A percentile compares a stretch with the other conserved stretches of the same genome.
Conservation (phyloP, 352 stramenopile species). For the Pythium scleroteichum region DNA sequence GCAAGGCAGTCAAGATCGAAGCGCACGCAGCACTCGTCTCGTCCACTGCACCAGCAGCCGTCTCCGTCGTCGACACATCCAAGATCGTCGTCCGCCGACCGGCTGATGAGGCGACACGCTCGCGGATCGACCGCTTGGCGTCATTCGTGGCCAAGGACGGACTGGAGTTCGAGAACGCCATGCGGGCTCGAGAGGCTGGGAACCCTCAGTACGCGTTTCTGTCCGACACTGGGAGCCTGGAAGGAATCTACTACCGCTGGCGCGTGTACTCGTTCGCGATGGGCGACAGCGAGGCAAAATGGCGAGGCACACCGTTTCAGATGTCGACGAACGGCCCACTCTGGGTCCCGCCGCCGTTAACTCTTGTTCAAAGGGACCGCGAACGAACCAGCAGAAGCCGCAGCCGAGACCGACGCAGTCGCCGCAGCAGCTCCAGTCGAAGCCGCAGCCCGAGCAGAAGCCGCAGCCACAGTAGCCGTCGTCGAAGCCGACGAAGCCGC, state of each 20-base stretch:
- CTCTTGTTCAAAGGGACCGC: conserved; percentile 1
- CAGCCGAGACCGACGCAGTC: conserved; percentile 19
- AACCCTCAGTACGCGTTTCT: conserved; percentile 60
- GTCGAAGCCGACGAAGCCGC: conserved; percentile 25
- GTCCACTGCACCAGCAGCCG: conserved; percentile 2
- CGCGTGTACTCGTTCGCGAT: conserved; percentile 71
- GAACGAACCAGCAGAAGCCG: conserved; percentile 37
- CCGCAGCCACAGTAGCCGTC: conserved; percentile 24
- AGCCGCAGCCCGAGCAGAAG: conserved; percentile 19
- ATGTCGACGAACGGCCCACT: conserved; percentile 56
- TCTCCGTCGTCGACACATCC: conserved; percentile 4
- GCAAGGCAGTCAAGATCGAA: conserved; percentile 81
- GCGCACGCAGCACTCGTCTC: conserved; percentile 7
- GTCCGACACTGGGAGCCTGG: conserved; percentile 37
- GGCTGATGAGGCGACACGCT: conserved; percentile 27
- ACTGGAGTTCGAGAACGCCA: conserved; percentile 62
- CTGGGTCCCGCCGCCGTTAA: conserved; percentile 58
- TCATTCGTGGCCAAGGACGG: conserved; percentile 64
- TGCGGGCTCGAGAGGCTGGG: conserved; percentile 47
- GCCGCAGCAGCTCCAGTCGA: background rate
- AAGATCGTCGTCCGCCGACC: conserved; percentile 48
- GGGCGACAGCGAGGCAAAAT: conserved; percentile 52
- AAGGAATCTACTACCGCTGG: conserved; percentile 74
- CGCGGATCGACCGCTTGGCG: conserved; percentile 54
- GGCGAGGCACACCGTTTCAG: conserved; percentile 57